phyloP scores from a whole-genome alignment of 1,284 basidiomycete genomes.

The Pseudozyma sp. region DNA sequence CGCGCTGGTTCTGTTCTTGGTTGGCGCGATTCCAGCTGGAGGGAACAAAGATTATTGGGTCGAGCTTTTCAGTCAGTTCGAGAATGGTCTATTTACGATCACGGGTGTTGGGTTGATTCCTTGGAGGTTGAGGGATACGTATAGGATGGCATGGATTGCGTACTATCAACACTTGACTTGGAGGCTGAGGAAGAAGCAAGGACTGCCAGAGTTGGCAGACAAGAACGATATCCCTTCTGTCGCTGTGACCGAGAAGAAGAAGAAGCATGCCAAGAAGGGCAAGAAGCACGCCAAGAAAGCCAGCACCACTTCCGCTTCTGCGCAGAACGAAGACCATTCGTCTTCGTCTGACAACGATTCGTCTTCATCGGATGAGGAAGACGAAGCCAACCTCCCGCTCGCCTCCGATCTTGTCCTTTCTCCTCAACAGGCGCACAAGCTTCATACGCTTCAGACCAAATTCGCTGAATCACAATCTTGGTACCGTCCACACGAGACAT shows the following conservation, averaged over 20 bases:
- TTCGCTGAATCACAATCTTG: slow-evolving; percentile 70
- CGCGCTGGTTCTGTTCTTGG: slow-evolving; percentile 45
- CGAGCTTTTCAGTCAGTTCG: slow-evolving; percentile 82
- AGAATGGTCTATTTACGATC: slow-evolving; percentile 82
- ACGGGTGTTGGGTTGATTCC: slow-evolving; percentile 77
- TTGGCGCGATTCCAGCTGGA: slow-evolving; percentile 40
- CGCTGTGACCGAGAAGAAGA: slow-evolving; percentile 72
- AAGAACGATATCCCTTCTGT: slow-evolving; percentile 47
- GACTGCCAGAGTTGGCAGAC: slow-evolving; percentile 34
- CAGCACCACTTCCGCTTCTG: no score
- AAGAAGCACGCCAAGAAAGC: background rate
- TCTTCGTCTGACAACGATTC: slow-evolving; percentile 28
- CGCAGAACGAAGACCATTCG: no score
- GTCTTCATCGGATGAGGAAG: slow-evolving; percentile 10
- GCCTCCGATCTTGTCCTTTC: slow-evolving; percentile 28
- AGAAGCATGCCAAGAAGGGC: background rate
- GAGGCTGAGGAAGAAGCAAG: slow-evolving; percentile 35
- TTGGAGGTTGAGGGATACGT: slow-evolving; percentile 80
- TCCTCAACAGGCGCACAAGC: slow-evolving; percentile 24
- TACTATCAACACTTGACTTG: slow-evolving; percentile 69
- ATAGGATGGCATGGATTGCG: slow-evolving; percentile 79
- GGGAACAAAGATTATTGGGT: slow-evolving; percentile 72
- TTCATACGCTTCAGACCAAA: slow-evolving; percentile 33
- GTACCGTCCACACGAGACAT: slow-evolving; percentile 86
- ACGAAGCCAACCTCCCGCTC: background rate